A percentile compares a stretch with the other conserved stretches of the same genome.
phyloP scores from a whole-genome alignment of 177 flowering plant genomes.

The Vitis hybrid region DNA sequence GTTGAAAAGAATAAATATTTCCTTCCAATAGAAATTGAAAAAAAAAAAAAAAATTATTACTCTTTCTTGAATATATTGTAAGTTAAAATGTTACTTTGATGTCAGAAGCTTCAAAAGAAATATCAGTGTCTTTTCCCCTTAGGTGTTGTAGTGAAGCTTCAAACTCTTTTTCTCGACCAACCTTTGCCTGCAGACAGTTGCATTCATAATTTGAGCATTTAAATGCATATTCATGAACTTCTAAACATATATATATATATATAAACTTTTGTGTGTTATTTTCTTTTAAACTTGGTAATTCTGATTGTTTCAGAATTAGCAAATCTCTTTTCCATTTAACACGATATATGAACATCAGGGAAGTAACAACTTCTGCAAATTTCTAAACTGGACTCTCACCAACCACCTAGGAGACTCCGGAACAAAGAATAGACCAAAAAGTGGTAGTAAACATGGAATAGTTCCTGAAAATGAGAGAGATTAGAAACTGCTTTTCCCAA shows the following conservation, averaged over 20 bases:
- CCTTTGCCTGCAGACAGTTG: slow-evolving; percentile 20
- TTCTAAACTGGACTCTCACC: slow-evolving; percentile 7
- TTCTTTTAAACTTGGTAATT: too few species aligned
- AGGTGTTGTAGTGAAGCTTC: slow-evolving; percentile 20
- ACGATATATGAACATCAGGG: too few species aligned
- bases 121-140: slow-evolving; percentile 22
- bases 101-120: slow-evolving; percentile 25
- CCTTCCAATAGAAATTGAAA: too few species aligned
- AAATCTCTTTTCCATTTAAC: too few species aligned
- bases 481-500: not conserved
- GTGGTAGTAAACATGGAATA: slow-evolving; percentile 5
- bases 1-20: not conserved
- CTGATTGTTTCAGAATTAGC: too few species aligned
- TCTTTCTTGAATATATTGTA: not conserved
- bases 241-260: too few species aligned
- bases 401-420: slow-evolving; percentile 36
- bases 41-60: too few species aligned
- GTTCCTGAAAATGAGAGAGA: slow-evolving; percentile 10
- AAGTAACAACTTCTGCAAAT: too few species aligned
- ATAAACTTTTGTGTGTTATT: too few species aligned
- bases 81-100: slow-evolving; percentile 27
- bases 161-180: slow-evolving; percentile 13
- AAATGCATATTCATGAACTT: too few species aligned
- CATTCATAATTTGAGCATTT: too few species aligned
- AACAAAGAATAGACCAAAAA: slow-evolving; percentile 19